Percentiles rank a stretch among this genome's conserved stretches.
These are phyloP conservation scores for Linaria vulgaris DNA, from an alignment of 257 asterid genomes.

Conservation along the genomic window DNA sequence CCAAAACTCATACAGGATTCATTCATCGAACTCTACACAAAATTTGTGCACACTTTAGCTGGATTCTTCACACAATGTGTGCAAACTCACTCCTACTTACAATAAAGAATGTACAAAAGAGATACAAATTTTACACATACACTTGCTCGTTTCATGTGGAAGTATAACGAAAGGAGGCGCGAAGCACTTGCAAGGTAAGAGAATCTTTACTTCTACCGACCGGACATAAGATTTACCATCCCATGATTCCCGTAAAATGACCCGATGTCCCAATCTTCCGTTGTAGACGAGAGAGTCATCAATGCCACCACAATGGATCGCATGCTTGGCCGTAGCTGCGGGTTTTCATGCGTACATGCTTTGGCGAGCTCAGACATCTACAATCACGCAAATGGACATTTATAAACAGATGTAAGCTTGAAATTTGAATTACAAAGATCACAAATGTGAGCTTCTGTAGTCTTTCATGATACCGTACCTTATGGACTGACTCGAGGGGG, in stretches of 20 bases:
- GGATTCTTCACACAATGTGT: no score
- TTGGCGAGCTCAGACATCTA: slow-evolving; percentile 85
- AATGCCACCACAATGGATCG: slow-evolving; percentile 83
- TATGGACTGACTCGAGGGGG: slow-evolving; percentile 66
- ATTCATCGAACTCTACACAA: no score
- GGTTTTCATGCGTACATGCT: slow-evolving; percentile 84
- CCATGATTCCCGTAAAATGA: slow-evolving; percentile 76
- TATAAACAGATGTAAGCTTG: no score
- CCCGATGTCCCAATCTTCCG: slow-evolving; percentile 91
- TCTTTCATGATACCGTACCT: slow-evolving; percentile 38
- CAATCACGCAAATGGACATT: slow-evolving; percentile 1
- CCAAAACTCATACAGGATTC: no score
- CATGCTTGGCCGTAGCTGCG: slow-evolving; percentile 86
- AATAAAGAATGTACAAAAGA: no score
- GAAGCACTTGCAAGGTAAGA: background rate
- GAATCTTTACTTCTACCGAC: slow-evolving; percentile 12
- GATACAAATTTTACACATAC: no score
- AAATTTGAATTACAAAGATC: background rate
- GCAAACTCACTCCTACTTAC: no score
- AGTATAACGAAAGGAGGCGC: background rate
- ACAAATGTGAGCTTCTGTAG: background rate
- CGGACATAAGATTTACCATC: slow-evolving; percentile 67
- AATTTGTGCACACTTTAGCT: no score
- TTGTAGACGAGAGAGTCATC: slow-evolving; percentile 85
- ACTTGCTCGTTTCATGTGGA: background rate